Evolutionary conservation across 371 early-diverging fungal species (phyloP), one percentile per base, ranked within the genome.

Genomic region (Rhizopus arrhizus): DNA sequence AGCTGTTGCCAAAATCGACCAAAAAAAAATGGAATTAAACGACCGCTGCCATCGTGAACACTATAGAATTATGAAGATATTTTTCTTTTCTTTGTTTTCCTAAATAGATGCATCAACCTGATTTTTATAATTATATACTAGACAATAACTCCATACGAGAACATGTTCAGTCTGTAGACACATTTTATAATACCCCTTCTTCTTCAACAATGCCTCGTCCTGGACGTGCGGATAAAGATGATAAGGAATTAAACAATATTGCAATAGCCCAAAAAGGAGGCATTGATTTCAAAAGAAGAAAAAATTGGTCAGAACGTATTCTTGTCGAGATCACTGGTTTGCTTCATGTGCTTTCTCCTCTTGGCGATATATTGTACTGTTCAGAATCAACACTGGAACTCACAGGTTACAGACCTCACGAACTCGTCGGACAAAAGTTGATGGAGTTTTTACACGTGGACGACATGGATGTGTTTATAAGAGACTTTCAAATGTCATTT

Each of bases 261-360:
- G 10, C 12, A 15, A 43, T 6, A 6, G n/a, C 13, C 3, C 43
- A 43, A 15, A 64, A 59, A 42, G 69, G 65, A 10, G 53, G 58
- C 2, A 78, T 73, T 9, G 84, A 84, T 33, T 84, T 82, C 59
- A 72, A 78, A 40, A 68, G 80, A 53, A 64, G 77, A 45, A 81
- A 82, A 58, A 82, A 84, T 47, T 82, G 82, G 78, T 66, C 75
- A 40, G 77, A 80, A 46, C 78, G 85, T 2, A 77, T 89, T 13
- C 45, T 87, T 22, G 72, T 75, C 45, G 89, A 87, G 64, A 57
- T 89, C 5, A 83, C 83, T 48, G 89, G 87, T 54, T 66, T 85
- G 29, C 48, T 86, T 3, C 84, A 83, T 71, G 89, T 89, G 2
- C 63, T 87, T 8, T 78, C 82, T 13, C 82, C 85, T 0, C 56